Evolutionary conservation across 495 filamentous ascomycete species (phyloP), one percentile per base, ranked within the genome.

Genomic region (Neurospora sp.): DNA sequence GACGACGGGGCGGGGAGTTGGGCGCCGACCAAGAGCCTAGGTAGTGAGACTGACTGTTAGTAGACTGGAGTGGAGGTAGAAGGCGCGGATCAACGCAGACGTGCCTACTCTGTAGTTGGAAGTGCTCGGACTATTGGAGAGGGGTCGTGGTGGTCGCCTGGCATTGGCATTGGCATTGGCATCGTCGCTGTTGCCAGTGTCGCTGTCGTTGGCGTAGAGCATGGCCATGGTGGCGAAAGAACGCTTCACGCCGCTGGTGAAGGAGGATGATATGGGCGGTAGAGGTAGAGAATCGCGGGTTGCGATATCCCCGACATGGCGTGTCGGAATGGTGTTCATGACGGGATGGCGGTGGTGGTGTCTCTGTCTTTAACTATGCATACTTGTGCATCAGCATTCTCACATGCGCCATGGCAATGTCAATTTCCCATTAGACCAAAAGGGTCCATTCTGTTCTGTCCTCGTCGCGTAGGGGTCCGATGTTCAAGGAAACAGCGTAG

Each of bases 161-260:
- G 53, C 27, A 66, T 66, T 14, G 53, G 53, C 12, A 61, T 27
- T 14, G 53, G 27, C 27, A 31, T 31, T 35, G 31, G 27, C 27
- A 61, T 61, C 6, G 27, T 61, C 22, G 22, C 20, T 61, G 53
- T 61, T 61, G 53, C 22, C 53, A 31, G 53, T 16, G 27, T 66
- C 53, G 53, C 27, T 66, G 53, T 31, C 48, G 48, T 61, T 31
- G 48, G 48, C 22, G 48, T 75, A 74, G 9, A 70, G 38, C 27
- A 20, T 53, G 70, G 75, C 74, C 75, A 77, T 76, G 31, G 70
- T 66, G n/a, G 78, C 68, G 39, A 74, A 77, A 40, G 76, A 72
- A 27, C 78, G 77, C 74, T 80, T 80, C 41, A 77, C 66, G 69
- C 78, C 77, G 5, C 69, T 48, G 22, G 70, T 68, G 11, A 46